phyloP scores from a whole-genome alignment of 2,329 filamentous ascomycete genomes.

The Cercospora nicotianae region DNA sequence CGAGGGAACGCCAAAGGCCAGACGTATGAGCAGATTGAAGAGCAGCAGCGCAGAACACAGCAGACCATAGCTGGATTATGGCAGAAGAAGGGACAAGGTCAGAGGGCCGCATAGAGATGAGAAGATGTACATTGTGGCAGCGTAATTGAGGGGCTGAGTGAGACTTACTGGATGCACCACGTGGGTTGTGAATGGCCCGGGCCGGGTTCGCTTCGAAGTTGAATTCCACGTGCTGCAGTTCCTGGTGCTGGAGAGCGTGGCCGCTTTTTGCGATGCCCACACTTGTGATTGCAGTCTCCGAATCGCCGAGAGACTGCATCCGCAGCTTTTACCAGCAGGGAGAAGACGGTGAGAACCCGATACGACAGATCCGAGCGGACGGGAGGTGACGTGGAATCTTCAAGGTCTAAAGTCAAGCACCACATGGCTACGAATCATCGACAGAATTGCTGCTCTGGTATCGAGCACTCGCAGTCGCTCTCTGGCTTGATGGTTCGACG shows the following conservation, averaged over 20 bases:
- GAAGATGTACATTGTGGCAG: neutral
- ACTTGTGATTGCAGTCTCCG: neutral
- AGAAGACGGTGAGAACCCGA: neutral
- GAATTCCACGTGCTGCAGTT: neutral
- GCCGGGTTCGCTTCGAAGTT: neutral
- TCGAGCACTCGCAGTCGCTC: neutral
- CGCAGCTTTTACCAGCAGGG: neutral
- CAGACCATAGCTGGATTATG: slow-evolving; percentile 61
- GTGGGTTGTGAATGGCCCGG: neutral
- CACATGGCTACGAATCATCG: neutral
- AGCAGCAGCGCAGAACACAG: slow-evolving; percentile 60
- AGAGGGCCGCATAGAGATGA: slow-evolving; percentile 11
- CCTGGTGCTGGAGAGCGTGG: neutral
- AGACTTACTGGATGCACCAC: neutral
- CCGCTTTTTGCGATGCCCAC: neutral
- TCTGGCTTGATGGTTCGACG: neutral
- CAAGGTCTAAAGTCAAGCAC: neutral
- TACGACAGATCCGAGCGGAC: neutral
- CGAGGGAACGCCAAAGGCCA: slow-evolving; percentile 61
- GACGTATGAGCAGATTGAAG: slow-evolving; percentile 61
- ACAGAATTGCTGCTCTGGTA: neutral
- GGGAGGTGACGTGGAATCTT: neutral
- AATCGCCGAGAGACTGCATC: neutral
- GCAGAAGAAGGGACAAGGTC: slow-evolving; percentile 35
- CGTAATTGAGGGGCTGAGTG: neutral